Conservation (phyloP, 306 rosid genomes). For the Rosa multiflora region DNA sequence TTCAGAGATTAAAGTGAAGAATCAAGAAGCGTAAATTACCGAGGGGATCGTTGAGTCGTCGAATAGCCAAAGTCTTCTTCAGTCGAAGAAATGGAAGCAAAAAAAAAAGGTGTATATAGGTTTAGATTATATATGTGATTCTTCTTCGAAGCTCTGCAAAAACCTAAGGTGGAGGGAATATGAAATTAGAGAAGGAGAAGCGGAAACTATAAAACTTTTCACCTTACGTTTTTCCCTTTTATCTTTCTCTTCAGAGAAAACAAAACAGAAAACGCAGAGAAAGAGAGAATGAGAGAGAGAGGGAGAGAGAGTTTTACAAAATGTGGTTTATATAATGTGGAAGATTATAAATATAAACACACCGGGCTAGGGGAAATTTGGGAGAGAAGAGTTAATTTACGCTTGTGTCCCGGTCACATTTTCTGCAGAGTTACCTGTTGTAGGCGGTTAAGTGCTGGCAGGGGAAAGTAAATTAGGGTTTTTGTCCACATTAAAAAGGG, state of each 20-base stretch:
- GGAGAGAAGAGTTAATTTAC: slow-evolving; percentile 27
- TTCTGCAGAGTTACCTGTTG: slow-evolving; percentile 37
- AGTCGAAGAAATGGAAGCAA: slow-evolving; percentile 5
- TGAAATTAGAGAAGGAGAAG: slow-evolving; percentile 15
- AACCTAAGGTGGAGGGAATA: slow-evolving; percentile 45
- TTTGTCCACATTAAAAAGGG: not conserved
- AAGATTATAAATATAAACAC: slow-evolving; percentile 16
- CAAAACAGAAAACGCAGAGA: not conserved
- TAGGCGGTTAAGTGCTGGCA: slow-evolving; percentile 38
- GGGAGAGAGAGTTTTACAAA: slow-evolving; percentile 30
- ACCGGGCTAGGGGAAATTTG: slow-evolving; percentile 22
- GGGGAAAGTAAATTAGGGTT: slow-evolving; percentile 3
- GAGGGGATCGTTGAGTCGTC: slow-evolving; percentile 55
- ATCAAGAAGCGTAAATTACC: slow-evolving; percentile 33
- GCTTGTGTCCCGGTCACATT: slow-evolving; percentile 40
- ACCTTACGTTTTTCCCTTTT: slow-evolving; percentile 17
- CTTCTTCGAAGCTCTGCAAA: slow-evolving; percentile 13
- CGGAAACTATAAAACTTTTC: slow-evolving; percentile 22
- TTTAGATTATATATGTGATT: slow-evolving; percentile 16
- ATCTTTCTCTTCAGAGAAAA: slow-evolving; percentile 23
- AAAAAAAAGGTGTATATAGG: no score
- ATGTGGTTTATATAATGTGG: slow-evolving; percentile 29
- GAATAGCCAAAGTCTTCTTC: slow-evolving; percentile 32
- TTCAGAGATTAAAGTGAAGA: not conserved
- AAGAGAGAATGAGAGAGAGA: not conserved